Percentiles rank a stretch among this genome's conserved stretches.
These are phyloP conservation scores for Fusarium xyrophilum DNA, from an alignment of 2,329 filamentous ascomycete genomes.

Conservation along the genomic window DNA sequence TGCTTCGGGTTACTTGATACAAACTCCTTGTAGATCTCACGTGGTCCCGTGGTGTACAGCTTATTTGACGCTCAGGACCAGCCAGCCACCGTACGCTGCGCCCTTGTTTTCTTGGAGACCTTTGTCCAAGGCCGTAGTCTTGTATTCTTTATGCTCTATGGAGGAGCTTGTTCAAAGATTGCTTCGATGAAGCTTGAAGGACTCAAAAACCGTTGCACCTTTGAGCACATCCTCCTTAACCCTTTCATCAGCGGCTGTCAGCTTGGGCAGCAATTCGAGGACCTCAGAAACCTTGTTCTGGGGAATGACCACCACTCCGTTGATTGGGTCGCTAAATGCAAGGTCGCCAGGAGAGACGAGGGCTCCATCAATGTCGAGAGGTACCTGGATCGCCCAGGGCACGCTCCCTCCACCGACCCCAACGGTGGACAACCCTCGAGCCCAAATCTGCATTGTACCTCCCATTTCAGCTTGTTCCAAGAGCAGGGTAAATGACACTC, in stretches of 20 bases:
- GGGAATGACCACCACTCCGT: slow-evolving; percentile 74
- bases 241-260: slow-evolving; percentile 61
- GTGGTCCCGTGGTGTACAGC: background rate
- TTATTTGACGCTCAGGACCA: background rate
- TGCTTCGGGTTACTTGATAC: slow-evolving; percentile 17
- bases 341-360: slow-evolving; percentile 65
- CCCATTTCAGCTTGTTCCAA: slow-evolving; percentile 26
- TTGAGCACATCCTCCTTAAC: slow-evolving; percentile 70
- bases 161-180: slow-evolving; percentile 37
- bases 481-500: slow-evolving; percentile 42
- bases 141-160: background rate
- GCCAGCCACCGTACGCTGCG: background rate
- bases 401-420: slow-evolving; percentile 63
- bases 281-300: slow-evolving; percentile 64
- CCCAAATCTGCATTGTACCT: slow-evolving; percentile 57
- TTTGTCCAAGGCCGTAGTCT: background rate
- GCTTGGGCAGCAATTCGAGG: slow-evolving; percentile 63
- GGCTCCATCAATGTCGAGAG: slow-evolving; percentile 53
- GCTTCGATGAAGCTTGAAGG: slow-evolving; percentile 66
- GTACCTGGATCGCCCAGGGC: slow-evolving; percentile 60
- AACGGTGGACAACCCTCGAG: slow-evolving; percentile 62
- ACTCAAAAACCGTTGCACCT: slow-evolving; percentile 69
- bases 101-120: background rate
- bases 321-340: slow-evolving; percentile 71
- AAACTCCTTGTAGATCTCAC: slow-evolving; percentile 14